phyloP scores from a whole-genome alignment of 768 basidiomycete species.

The Boletus huronensis region DNA sequence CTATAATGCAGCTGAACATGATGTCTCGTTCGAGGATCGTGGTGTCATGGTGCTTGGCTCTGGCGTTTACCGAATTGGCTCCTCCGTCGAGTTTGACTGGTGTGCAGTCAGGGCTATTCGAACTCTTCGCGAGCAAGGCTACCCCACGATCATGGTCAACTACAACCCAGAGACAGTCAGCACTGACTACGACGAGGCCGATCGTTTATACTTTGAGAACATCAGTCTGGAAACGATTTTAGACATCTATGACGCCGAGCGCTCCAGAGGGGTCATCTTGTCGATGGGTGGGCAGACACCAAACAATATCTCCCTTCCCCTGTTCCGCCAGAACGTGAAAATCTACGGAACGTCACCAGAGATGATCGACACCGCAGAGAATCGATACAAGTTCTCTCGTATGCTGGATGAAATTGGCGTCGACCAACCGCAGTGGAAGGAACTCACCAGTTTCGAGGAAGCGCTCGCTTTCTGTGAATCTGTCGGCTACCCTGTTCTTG shows the following conservation, averaged over 20 bases:
- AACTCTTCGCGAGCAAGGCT: constrained; percentile 90
- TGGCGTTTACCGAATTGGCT: constrained; percentile 97
- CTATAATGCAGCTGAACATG: constrained; percentile 95
- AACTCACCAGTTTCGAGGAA: constrained; percentile 86
- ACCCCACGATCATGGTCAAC: constrained; percentile 98
- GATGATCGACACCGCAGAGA: constrained; percentile 99
- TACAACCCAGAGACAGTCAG: constrained; percentile 99
- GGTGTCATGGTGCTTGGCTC: constrained; percentile 98
- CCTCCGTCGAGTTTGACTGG: constrained; percentile 99
- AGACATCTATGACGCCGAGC: constrained; percentile 93
- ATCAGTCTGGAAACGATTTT: constrained; percentile 95
- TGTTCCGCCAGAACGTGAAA: constrained; percentile 97
- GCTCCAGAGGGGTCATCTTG: constrained; percentile 85
- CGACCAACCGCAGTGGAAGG: constrained; percentile 97
- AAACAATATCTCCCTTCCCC: constrained; percentile 94
- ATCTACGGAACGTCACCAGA: constrained; percentile 98
- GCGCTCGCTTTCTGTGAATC: constrained; percentile 87
- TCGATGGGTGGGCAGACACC: constrained; percentile 99
- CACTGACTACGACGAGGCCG: constrained; percentile 98
- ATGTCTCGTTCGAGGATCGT: constrained; percentile 82
- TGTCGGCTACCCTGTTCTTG: constrained; percentile 94
- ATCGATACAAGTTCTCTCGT: constrained; percentile 98
- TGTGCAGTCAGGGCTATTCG: constrained; percentile 97
- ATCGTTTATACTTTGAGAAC: constrained; percentile 98
- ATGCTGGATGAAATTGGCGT: constrained; percentile 97